Base-by-base conservation (phyloP, 2,329 filamentous ascomycete genomes). In the Truncatella angustata region DNA sequence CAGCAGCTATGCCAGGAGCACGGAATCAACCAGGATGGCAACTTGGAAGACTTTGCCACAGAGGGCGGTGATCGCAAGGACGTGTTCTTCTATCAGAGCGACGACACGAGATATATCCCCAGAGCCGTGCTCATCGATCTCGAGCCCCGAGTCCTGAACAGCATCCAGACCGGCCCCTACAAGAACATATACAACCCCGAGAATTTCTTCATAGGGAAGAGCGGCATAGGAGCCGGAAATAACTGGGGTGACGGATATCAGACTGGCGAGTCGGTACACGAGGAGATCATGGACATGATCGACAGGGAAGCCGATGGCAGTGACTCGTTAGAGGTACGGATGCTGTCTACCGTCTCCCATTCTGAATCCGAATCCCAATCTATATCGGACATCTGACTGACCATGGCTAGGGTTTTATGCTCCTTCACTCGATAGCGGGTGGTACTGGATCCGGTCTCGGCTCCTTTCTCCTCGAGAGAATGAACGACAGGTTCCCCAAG, bases 171-270 rank as follows among this genome's bases (percentile, higher is more conserved):
- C 9, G 91, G 94, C 1, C 87, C 92, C 0, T 99, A 99, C 78
- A 91, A 88, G 71, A 97, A 99, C 70, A 99, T 99, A 54, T 99
- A 99, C 82, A 99, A 99, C 69, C 94, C 94, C 0, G 94, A 99
- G 73, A 99, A 99, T 77, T 97, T 97, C 74, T 99, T 95, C 69
- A 85, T 97, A 49, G 91, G 93, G 63, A 95, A 96, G 70, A 88
- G 93, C 73, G 94, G 94, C 53, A 85, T 90, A 51, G 94, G 94
- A 42, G 94, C 94, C 5, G 94, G 91, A 42, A 99, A 99, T 73
- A 99, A 97, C 71, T 99, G 94, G 94, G 94, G 92, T 55, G 89
- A 94, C 65, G 94, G 94, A 43, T 99, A 99, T 73, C 86, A 94
- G 60, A 92, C 90, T 50, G 94, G 92, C 60, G 92, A 97, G 70